phyloP scores from a whole-genome alignment of 176 grass and related monocot species.

The Tillandsia leiboldiana region DNA sequence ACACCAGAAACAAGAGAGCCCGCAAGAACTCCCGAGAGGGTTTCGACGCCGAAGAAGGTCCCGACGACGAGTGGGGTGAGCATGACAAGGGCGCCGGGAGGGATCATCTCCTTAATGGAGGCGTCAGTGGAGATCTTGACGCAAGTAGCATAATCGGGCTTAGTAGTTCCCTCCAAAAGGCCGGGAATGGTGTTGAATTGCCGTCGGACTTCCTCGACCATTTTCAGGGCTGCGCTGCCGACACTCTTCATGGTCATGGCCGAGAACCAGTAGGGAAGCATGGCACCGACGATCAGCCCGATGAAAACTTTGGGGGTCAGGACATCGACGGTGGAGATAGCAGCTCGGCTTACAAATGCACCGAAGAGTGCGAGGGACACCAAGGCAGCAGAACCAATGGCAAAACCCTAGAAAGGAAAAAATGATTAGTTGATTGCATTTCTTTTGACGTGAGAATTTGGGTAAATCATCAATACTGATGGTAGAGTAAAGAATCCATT shows the following conservation, averaged over 20 bases:
- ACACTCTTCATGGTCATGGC: constrained; percentile 99
- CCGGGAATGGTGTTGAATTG: constrained; percentile 87
- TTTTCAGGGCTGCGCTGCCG: constrained; percentile 77
- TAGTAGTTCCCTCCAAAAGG: constrained; percentile 71
- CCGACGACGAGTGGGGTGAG: constrained; percentile 81
- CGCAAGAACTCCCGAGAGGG: constrained; percentile 78
- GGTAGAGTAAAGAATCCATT: constrained; percentile 1
- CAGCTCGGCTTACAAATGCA: constrained; percentile 81
- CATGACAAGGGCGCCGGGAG: constrained; percentile 86
- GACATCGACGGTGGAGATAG: constrained; percentile 62
- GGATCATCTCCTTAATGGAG: constrained; percentile 93
- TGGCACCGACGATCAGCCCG: constrained; percentile 56
- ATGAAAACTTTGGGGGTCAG: constrained; percentile 85
- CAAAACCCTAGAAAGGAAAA: constrained; percentile 55
- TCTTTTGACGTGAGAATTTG: not conserved
- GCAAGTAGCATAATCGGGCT: constrained; percentile 85
- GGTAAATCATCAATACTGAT: not conserved
- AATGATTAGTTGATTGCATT: constrained; percentile 1
- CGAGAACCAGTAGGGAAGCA: constrained; percentile 41
- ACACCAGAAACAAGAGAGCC: constrained; percentile 91
- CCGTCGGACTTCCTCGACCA: constrained; percentile 90
- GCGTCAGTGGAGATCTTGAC: constrained; percentile 95
- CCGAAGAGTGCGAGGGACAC: constrained; percentile 93
- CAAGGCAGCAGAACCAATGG: constrained; percentile 82
- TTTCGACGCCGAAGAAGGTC: constrained; percentile 77